Evolutionary conservation across 208 protist species (phyloP), one percentile per base, ranked within the genome.

Genomic region (Plasmodiophora brassicae): DNA sequence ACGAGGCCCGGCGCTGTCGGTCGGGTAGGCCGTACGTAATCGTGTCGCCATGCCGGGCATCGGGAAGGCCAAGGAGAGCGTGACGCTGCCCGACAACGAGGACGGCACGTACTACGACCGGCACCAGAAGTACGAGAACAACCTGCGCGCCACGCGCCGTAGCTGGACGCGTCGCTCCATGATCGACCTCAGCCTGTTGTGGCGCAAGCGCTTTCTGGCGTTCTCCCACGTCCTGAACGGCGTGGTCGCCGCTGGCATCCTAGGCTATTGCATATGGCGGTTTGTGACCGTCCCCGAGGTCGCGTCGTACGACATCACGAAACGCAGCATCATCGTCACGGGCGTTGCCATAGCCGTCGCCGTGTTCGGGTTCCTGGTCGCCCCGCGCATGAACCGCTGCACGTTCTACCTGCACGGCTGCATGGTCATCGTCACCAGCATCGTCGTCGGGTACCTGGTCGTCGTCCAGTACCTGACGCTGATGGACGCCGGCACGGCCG

Each of bases 51-150:
- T n/a, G n/a, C n/a, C n/a, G n/a, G n/a, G n/a, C n/a, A n/a, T n/a
- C n/a, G n/a, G n/a, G n/a, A n/a, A n/a, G n/a, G n/a, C n/a, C n/a
- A n/a, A n/a, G n/a, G n/a, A n/a, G n/a, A n/a, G n/a, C n/a, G n/a
- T n/a, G n/a, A n/a, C n/a, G n/a, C n/a, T n/a, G n/a, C 14, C 41
- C 14, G 65, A 38, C 65, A 38, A 78, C 65, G 14, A 5, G 14
- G 65, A 32, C 5, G n/a, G 14, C 14, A 78, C 65, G 5, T 78
- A 78, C 41, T 78, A 44, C 65, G 65, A 78, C 10, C 5, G 65
- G n/a, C 65, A 78, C 41, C 32, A 78, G n/a, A 78, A 78, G 10
- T 78, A 78, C 65, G 65, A 78, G n/a, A n/a, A 38, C 10, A n/a
- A 38, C 32, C 41, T 78, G n/a, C 65, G 65, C 5, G 65, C 32